Evolutionary conservation across 1,139 yeast genomes (phyloP), one percentile per base, ranked within the genome.

Genomic region (Zhuliangozyma parablackwelliae): DNA sequence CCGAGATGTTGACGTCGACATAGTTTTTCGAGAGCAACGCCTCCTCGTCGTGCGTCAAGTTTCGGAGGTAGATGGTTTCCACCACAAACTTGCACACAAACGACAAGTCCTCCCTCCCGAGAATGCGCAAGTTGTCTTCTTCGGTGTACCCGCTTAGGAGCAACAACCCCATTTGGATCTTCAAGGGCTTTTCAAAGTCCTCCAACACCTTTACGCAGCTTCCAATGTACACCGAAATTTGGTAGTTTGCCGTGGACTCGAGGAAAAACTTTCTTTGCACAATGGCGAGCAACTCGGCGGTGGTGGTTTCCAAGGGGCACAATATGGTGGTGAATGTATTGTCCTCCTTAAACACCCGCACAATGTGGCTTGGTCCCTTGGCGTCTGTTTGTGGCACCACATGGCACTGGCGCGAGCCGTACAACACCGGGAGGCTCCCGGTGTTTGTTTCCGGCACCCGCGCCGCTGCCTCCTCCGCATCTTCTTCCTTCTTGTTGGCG

Each of bases 51-150:
- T 75, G 78, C 10, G 84, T 73, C 40, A 86, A 71, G 42, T 81
- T 82, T 37, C 89, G 75, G 35, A 88, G 70, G 26, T 80, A 78
- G 32, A 83, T 80, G 35, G 79, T 82, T 50, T 83, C 88, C 39
- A 89, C 79, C 30, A 83, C 82, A 57, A 92, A 88, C 47, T 90
- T 87, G 58, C 94, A 87, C 31, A 94, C 68, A 53, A 82, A 89
- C 34, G 94, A 82, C 43, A 92, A 64, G 59, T 92, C 98, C 41
- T 87, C 95, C 41, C 96, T 72, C 26, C 96, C 97, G 38, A 89
- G 73, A 36, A 82, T 85, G 41, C 80, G 80, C 36, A 90, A 64
- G 35, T 82, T 79, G 55, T 90, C 97, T 12, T 75, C 69, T 35
- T 80, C 85, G 3, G 78, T 75, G 55, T 86, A 92, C 2, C 98